Conservation (phyloP, 495 filamentous ascomycete species). For the Neurospora intermedia region DNA sequence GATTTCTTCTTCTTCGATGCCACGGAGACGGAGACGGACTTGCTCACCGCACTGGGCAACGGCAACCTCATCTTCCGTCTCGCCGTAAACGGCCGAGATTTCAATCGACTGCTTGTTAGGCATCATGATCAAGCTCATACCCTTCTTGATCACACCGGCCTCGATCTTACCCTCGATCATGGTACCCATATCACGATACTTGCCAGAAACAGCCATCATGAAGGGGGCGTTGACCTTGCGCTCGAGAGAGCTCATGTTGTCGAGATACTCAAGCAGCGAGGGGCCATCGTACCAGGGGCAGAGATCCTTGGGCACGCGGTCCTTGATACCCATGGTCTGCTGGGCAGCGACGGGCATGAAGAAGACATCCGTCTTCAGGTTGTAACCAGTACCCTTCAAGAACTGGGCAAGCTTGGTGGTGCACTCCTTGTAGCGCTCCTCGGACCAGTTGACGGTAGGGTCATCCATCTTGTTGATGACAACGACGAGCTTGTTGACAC, state of each 20-base stretch:
- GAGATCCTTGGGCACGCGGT: constrained; percentile 67
- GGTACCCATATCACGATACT: constrained; percentile 96
- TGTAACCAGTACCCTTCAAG: constrained; percentile 85
- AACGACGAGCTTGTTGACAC: constrained; percentile 87
- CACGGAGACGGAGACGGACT: constrained; percentile 80
- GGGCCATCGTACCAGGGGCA: constrained; percentile 80
- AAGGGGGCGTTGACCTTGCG: constrained; percentile 96
- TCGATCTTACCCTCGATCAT: constrained; percentile 97
- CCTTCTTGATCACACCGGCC: constrained; percentile 81
- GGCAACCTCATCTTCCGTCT: constrained; percentile 85
- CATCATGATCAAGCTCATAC: constrained; percentile 77
- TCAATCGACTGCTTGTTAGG: constrained; percentile 74
- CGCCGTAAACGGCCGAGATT: constrained; percentile 79
- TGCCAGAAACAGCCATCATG: constrained; percentile 96
- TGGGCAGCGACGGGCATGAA: constrained; percentile 98
- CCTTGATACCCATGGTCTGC: constrained; percentile 73
- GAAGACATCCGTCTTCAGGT: constrained; percentile 76
- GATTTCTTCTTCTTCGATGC: constrained; percentile 96
- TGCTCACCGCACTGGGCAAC: constrained; percentile 86
- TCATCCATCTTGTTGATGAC: constrained; percentile 99
- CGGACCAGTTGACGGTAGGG: constrained; percentile 85
- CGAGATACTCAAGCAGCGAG: constrained; percentile 90
- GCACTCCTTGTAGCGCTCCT: constrained; percentile 86
- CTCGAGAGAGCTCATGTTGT: constrained; percentile 80
- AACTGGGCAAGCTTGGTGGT: constrained; percentile 78